Evolutionary conservation across 2,329 filamentous ascomycete species (phyloP).

Genomic region (Phyllosticta citrichinensis): DNA sequence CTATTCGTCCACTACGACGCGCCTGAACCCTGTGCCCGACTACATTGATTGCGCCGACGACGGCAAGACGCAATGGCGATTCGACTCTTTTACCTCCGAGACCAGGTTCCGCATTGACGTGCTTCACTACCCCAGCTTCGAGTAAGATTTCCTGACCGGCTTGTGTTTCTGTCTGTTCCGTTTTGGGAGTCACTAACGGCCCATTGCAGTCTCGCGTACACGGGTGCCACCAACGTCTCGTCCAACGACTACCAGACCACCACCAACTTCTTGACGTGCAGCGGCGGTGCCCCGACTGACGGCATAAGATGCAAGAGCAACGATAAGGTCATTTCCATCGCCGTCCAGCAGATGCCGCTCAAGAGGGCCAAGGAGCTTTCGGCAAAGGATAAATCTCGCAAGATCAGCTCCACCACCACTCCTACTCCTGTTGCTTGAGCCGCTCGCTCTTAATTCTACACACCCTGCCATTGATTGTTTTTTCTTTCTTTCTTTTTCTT

Average conservation of each 20-base stretch:
- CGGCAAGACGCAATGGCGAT: not conserved
- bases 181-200: not conserved
- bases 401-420: too few species aligned
- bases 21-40: slow-evolving; percentile 7
- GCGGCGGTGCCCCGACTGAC: slow-evolving; percentile 4
- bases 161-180: not conserved
- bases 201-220: not conserved
- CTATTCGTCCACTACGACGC: not conserved
- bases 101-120: slow-evolving; percentile 4
- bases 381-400: not conserved
- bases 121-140: not conserved
- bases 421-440: not conserved
- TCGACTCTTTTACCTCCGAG: slow-evolving; percentile 4
- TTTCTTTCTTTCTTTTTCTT: too few species aligned
- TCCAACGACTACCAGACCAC: slow-evolving; percentile 1
- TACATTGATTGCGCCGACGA: slow-evolving; percentile 10
- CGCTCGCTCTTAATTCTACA: not conserved
- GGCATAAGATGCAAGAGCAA: slow-evolving; percentile 8
- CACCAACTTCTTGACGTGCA: slow-evolving; percentile 7
- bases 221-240: not conserved
- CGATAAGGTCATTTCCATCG: not conserved
- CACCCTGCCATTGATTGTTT: not conserved
- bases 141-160: not conserved
- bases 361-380: not conserved
- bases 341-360: not conserved